A percentile compares a stretch with the other conserved stretches of the same genome.
These are phyloP conservation scores for Botrytis fabae DNA, from an alignment of 2,329 filamentous ascomycete genomes.

Conservation along the genomic window DNA sequence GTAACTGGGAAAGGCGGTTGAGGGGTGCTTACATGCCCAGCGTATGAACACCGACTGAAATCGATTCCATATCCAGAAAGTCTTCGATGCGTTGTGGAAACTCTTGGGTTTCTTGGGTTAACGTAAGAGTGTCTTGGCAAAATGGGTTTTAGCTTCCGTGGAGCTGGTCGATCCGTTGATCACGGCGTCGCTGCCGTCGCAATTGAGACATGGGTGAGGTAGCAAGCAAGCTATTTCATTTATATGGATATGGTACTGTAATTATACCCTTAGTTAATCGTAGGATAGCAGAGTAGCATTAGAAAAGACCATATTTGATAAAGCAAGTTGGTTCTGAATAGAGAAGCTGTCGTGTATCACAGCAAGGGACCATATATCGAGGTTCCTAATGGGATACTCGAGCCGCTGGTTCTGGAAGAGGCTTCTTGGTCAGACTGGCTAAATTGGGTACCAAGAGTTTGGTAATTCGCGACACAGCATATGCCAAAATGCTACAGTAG, in stretches of 20 bases:
- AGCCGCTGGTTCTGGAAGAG: not conserved
- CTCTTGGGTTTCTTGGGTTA: not conserved
- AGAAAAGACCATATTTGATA: not conserved
- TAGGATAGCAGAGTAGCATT: not conserved
- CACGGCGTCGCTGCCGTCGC: not conserved
- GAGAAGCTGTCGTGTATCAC: constrained; percentile 4
- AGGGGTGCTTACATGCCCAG: not conserved
- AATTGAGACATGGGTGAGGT: not conserved
- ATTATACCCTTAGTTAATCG: not conserved
- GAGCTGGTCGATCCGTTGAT: not conserved
- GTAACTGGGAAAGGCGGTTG: not conserved
- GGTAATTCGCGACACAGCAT: constrained; percentile 2
- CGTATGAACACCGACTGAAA: not conserved
- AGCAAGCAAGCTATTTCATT: not conserved
- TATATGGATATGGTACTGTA: not conserved
- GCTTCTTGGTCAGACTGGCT: constrained; percentile 4
- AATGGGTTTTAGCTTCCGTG: not conserved
- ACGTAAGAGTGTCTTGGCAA: constrained; percentile 5
- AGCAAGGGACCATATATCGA: not conserved
- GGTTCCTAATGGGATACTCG: not conserved
- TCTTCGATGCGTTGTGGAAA: not conserved
- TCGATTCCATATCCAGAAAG: not conserved
- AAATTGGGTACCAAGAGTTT: constrained; percentile 5
- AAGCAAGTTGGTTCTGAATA: not conserved
- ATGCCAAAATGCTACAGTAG: not conserved